Percentiles rank a stretch among this genome's conserved stretches.
Conservation (phyloP, 2,329 filamentous ascomycete species). For the Fusarium chaquense region DNA sequence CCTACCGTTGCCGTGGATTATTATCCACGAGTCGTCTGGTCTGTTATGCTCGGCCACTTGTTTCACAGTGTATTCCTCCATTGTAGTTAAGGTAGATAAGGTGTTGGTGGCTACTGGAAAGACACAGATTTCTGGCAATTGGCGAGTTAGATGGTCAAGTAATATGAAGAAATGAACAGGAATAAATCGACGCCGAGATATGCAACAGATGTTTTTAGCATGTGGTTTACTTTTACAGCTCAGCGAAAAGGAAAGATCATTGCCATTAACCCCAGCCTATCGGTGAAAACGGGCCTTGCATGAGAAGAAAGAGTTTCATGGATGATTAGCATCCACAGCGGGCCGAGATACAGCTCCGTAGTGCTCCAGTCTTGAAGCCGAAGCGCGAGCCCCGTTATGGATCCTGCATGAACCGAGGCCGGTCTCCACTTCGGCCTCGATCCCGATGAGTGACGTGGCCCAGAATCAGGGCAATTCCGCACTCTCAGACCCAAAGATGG, state of each 20-base stretch:
- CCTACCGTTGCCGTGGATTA: conserved; percentile 8
- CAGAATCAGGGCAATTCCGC: neutral
- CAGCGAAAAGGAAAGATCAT: neutral
- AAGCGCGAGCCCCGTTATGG: conserved; percentile 12
- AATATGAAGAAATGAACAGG: neutral
- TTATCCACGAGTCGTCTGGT: neutral
- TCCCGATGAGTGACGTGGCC: neutral
- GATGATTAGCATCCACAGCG: neutral
- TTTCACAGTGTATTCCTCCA: conserved; percentile 9
- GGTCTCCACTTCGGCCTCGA: neutral
- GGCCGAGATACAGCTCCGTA: conserved; percentile 5
- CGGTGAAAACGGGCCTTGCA: neutral
- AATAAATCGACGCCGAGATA: neutral
- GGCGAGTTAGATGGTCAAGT: fast-evolving
- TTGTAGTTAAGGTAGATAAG: fast-evolving
- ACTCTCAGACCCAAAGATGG: neutral
- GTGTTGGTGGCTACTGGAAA: neutral
- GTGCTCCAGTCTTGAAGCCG: neutral
- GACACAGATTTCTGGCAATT: too few species aligned
- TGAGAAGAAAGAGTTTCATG: neutral
- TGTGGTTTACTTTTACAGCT: too few species aligned
- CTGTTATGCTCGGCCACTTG: conserved; percentile 19
- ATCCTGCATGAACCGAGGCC: conserved; percentile 1
- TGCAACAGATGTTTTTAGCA: too few species aligned
- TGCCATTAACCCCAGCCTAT: neutral